Conservation (phyloP, 495 filamentous ascomycete genomes). For the Diplogelasinospora grovesii region DNA sequence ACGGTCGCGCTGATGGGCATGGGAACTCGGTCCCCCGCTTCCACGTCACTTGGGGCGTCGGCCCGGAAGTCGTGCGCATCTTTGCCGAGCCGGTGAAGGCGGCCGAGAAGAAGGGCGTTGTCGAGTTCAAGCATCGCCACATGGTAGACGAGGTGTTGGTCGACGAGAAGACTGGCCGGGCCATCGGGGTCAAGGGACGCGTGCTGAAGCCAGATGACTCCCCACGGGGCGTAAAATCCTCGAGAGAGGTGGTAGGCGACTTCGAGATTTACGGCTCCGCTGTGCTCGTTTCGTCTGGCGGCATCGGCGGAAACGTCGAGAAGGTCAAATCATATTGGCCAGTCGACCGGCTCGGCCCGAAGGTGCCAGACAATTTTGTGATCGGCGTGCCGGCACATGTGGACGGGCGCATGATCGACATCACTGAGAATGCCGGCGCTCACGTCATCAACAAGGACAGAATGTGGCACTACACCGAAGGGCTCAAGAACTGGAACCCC, state of each 20-base stretch:
- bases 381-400: slow-evolving; percentile 47
- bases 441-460: slow-evolving; percentile 44
- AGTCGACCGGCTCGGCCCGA: slow-evolving; percentile 38
- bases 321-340: slow-evolving; percentile 45
- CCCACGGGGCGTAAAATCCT: slow-evolving; percentile 36
- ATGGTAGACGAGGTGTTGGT: slow-evolving; percentile 41
- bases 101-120: slow-evolving; percentile 38
- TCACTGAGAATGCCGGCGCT: slow-evolving; percentile 38
- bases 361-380: slow-evolving; percentile 41
- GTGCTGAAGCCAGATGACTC: slow-evolving; percentile 38
- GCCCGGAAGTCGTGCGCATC: slow-evolving; percentile 44
- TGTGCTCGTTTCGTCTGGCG: slow-evolving; percentile 40
- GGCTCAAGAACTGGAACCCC: slow-evolving; percentile 44
- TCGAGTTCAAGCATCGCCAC: slow-evolving; percentile 44
- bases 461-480: slow-evolving; percentile 53
- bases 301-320: slow-evolving; percentile 46
- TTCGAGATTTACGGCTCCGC: slow-evolving; percentile 42
- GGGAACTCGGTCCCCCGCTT: slow-evolving; percentile 48
- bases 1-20: slow-evolving; percentile 41
- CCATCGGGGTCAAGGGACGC: slow-evolving; percentile 38
- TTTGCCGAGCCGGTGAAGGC: slow-evolving; percentile 43
- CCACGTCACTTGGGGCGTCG: slow-evolving; percentile 46
- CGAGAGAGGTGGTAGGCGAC: slow-evolving; percentile 28
- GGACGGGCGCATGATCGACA: slow-evolving; percentile 47
- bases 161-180: slow-evolving; percentile 38